Conservation (phyloP, 2,329 filamentous ascomycete species). For the Pseudogymnoascus sp. region DNA sequence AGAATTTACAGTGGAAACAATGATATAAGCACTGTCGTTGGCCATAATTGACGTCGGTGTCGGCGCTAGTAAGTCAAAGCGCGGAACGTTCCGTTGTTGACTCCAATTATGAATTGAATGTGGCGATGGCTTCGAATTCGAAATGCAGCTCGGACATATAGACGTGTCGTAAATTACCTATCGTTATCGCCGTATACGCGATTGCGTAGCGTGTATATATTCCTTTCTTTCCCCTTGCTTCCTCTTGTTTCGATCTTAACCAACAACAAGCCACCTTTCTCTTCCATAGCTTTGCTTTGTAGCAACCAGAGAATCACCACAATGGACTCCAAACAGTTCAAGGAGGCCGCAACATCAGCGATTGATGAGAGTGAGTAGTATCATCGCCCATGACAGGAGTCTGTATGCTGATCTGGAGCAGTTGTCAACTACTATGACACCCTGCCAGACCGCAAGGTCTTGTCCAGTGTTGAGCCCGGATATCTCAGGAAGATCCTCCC, state of each 20-base stretch:
- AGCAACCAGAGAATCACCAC: slow-evolving; percentile 1
- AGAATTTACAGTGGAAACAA: background rate
- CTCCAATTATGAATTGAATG: background rate
- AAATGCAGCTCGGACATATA: background rate
- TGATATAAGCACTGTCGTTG: background rate
- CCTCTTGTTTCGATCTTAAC: background rate
- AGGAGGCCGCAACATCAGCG: slow-evolving; percentile 64
- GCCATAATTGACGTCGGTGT: background rate
- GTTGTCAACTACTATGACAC: slow-evolving; percentile 79
- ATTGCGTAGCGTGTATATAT: background rate
- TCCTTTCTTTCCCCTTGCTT: background rate
- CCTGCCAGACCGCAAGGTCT: slow-evolving; percentile 60
- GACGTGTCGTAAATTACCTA: background rate
- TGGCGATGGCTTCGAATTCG: background rate
- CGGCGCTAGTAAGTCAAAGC: background rate
- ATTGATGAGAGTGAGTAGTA: slow-evolving; percentile 70
- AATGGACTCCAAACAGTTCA: slow-evolving; percentile 78
- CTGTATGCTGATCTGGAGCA: slow-evolving; percentile 31
- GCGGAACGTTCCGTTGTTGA: slow-evolving; percentile 6
- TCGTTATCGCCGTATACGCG: background rate
- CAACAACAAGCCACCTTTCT: background rate
- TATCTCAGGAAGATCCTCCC: slow-evolving; percentile 80
- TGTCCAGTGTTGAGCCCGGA: slow-evolving; percentile 73
- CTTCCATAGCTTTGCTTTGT: background rate
- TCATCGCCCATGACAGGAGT: background rate